Percentiles rank a stretch among this genome's conserved stretches.
phyloP scores from a whole-genome alignment of 2,329 filamentous ascomycete species.

The Xylaria sp. region DNA sequence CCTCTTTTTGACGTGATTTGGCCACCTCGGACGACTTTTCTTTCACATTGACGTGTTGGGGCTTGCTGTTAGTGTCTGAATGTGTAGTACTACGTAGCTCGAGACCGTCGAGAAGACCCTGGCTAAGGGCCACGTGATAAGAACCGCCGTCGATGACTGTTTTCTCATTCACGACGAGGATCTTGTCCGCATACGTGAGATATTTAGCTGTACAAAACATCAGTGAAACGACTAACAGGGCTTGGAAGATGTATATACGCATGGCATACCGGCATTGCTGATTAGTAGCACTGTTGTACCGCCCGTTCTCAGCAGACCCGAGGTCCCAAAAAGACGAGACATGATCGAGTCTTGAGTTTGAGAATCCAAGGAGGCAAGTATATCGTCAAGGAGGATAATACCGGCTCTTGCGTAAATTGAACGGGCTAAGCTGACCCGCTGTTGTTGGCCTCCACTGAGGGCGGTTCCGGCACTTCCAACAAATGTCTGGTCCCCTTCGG shows the following conservation, averaged over 20 bases:
- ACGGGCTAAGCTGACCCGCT: slow-evolving; percentile 51
- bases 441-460: slow-evolving; percentile 49
- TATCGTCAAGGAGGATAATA: slow-evolving; percentile 52
- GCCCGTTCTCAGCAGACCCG: background rate
- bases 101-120: too few species aligned
- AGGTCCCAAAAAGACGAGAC: slow-evolving; percentile 46
- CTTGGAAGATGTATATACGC: too few species aligned
- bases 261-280: background rate
- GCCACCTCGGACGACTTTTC: slow-evolving; percentile 4
- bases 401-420: slow-evolving; percentile 49
- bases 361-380: slow-evolving; percentile 52
- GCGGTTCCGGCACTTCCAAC: slow-evolving; percentile 40
- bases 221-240: too few species aligned
- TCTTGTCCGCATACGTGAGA: slow-evolving; percentile 3
- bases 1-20: slow-evolving; percentile 6
- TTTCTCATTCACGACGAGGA: background rate
- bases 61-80: too few species aligned
- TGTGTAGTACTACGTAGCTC: too few species aligned
- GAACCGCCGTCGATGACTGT: background rate
- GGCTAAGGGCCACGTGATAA: background rate
- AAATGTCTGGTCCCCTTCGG: slow-evolving; percentile 40
- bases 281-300: background rate
- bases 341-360: slow-evolving; percentile 49
- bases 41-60: too few species aligned
- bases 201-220: background rate